Conservation (phyloP, 2,329 filamentous ascomycete species). For the Catunica adiposa region DNA sequence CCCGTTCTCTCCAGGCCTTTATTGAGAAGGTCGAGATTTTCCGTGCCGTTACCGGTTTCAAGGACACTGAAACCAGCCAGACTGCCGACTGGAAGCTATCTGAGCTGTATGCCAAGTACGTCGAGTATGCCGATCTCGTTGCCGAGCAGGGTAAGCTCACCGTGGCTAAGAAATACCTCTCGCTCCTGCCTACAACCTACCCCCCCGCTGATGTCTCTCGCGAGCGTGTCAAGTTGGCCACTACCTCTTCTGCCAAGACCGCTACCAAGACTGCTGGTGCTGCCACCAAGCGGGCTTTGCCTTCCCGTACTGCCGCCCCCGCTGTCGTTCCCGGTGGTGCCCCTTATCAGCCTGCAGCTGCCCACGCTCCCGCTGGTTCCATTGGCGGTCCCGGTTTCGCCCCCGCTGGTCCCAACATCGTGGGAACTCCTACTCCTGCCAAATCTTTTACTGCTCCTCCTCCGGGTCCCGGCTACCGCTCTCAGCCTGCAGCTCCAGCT, state of each 20-base stretch:
- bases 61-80: conserved; percentile 57
- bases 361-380: not conserved
- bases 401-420: conserved; percentile 7
- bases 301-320: conserved; percentile 17
- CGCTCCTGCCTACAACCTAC: conserved; percentile 69
- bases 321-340: conserved; percentile 20
- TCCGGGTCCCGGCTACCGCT: conserved; percentile 15
- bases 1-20: conserved; percentile 73
- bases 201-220: conserved; percentile 75
- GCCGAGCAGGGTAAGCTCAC: conserved; percentile 76
- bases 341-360: conserved; percentile 18
- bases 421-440: not conserved
- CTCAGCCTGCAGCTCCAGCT: conserved; percentile 7
- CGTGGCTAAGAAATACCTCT: conserved; percentile 79
- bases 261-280: conserved; percentile 20
- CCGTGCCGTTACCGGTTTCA: conserved; percentile 81
- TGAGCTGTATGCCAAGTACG: conserved; percentile 82
- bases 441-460: conserved; percentile 18
- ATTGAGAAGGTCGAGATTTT: conserved; percentile 98
- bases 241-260: conserved; percentile 34
- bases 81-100: conserved; percentile 76
- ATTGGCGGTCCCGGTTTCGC: conserved; percentile 3
- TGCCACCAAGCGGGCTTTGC: conserved; percentile 12
- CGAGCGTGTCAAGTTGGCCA: conserved; percentile 71
- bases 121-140: conserved; percentile 90